Percentiles rank a stretch among this genome's conserved stretches.
Conservation (phyloP, 2,329 filamentous ascomycete species). For the Lachnellula hyalina region DNA sequence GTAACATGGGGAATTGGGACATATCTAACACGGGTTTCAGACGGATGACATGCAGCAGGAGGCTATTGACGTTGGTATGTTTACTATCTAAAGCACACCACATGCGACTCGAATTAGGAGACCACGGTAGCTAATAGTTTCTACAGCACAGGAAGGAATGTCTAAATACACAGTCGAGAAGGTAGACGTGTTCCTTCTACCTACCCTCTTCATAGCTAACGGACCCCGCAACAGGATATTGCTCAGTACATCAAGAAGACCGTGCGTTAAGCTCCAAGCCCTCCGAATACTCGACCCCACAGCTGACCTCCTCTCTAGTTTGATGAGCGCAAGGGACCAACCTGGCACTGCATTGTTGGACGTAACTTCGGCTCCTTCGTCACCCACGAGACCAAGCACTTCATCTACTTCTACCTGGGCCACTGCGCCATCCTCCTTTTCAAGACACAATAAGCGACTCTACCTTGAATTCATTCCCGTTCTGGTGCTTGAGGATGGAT, state of each 20-base stretch:
- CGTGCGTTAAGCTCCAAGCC: conserved; percentile 42
- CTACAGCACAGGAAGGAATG: conserved; percentile 64
- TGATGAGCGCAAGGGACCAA: conserved; percentile 92
- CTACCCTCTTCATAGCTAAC: conserved; percentile 11
- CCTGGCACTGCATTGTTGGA: conserved; percentile 98
- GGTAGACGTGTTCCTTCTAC: conserved; percentile 36
- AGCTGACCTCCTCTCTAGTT: conserved; percentile 54
- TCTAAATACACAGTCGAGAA: conserved; percentile 68
- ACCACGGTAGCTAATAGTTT: conserved; percentile 24
- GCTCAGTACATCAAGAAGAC: conserved; percentile 94
- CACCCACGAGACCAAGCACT: conserved; percentile 98
- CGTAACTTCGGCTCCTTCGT: conserved; percentile 99
- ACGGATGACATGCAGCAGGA: conserved; percentile 97
- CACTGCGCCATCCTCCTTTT: conserved; percentile 98
- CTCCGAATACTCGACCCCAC: neutral
- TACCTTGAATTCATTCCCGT: no score
- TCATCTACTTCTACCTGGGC: conserved; percentile 99
- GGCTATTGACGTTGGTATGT: conserved; percentile 89
- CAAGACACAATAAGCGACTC: conserved; percentile 77
- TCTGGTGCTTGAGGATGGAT: neutral
- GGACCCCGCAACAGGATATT: conserved; percentile 63
- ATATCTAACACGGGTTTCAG: conserved; percentile 43
- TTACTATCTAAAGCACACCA: neutral
- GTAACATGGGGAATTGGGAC: neutral
- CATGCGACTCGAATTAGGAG: neutral